Evolutionary conservation across 192 early-diverging fungal species (phyloP).

Genomic region (Phycomyces nitens): DNA sequence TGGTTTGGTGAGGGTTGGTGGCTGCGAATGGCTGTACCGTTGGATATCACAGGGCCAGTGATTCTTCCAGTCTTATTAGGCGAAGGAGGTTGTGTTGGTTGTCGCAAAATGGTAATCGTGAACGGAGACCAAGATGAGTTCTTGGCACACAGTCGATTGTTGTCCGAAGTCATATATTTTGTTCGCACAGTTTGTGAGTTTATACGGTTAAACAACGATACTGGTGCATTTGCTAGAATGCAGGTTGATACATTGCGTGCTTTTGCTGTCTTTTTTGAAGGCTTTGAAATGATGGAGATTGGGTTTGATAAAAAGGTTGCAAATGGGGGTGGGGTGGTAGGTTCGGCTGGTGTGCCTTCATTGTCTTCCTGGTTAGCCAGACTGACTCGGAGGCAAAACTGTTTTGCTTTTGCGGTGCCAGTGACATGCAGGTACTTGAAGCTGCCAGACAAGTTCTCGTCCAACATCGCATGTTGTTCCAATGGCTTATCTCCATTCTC

Average conservation of each 20-base stretch:
- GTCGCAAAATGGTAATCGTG: conserved; percentile 44
- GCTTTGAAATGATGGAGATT: conserved; percentile 88
- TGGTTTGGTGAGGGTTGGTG: not conserved
- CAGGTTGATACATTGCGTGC: conserved; percentile 73
- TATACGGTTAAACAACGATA: conserved; percentile 90
- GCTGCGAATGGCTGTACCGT: not conserved
- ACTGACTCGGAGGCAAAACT: conserved; percentile 67
- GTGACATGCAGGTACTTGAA: conserved; percentile 80
- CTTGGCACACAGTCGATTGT: conserved; percentile 54
- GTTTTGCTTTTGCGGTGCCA: conserved; percentile 76
- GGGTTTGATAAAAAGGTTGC: conserved; percentile 68
- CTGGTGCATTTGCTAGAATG: conserved; percentile 69
- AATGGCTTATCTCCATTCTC: conserved; percentile 20
- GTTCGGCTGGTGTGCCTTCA: not conserved
- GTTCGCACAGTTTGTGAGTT: conserved; percentile 89
- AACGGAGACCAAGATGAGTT: conserved; percentile 61
- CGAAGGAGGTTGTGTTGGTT: conserved; percentile 8
- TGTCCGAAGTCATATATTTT: conserved; percentile 73
- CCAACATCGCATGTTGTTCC: conserved; percentile 40
- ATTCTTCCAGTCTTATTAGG: not conserved
- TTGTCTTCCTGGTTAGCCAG: conserved; percentile 16
- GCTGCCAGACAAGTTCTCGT: conserved; percentile 54
- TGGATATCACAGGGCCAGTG: not conserved
- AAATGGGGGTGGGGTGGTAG: conserved; percentile 6
- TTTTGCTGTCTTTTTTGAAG: conserved; percentile 87